phyloP scores from a whole-genome alignment of 176 grass and related monocot species.

The Echinochloa phyllopogon region DNA sequence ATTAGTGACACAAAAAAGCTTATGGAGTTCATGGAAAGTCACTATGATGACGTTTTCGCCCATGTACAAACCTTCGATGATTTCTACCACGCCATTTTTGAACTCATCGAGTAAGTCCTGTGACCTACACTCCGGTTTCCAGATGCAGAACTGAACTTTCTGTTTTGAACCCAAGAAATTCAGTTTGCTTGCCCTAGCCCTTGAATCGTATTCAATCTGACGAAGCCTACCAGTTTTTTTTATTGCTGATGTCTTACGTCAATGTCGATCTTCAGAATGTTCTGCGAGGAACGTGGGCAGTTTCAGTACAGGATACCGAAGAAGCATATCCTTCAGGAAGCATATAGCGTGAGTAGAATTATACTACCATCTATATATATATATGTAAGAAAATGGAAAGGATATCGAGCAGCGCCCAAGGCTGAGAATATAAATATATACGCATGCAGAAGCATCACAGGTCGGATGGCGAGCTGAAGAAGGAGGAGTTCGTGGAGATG shows the following conservation, averaged over 20 bases:
- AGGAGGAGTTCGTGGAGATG: conserved; percentile 40
- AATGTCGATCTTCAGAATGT: conserved; percentile 38
- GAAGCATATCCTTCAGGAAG: neutral
- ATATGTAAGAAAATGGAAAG: too few species aligned
- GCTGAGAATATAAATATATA: too few species aligned
- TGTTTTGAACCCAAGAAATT: neutral
- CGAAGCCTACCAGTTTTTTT: neutral
- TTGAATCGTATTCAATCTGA: neutral
- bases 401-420: too few species aligned
- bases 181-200: neutral
- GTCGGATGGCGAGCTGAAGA: neutral
- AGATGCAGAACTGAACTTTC: neutral
- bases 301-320: conserved; percentile 53
- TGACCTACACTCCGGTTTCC: neutral
- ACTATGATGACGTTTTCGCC: conserved; percentile 3
- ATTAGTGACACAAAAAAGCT: conserved; percentile 28
- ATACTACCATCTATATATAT: neutral
- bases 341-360: conserved; percentile 30
- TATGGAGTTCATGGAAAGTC: conserved; percentile 19
- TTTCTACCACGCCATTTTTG: conserved; percentile 71
- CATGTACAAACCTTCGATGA: conserved; percentile 28
- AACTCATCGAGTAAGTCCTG: conserved; percentile 59
- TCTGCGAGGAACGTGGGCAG: conserved; percentile 56
- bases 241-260: neutral
- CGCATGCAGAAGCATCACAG: conserved; percentile 37